Evolutionary conservation across 2,329 filamentous ascomycete species (phyloP).

Genomic region (Pseudogymnoascus sp.): DNA sequence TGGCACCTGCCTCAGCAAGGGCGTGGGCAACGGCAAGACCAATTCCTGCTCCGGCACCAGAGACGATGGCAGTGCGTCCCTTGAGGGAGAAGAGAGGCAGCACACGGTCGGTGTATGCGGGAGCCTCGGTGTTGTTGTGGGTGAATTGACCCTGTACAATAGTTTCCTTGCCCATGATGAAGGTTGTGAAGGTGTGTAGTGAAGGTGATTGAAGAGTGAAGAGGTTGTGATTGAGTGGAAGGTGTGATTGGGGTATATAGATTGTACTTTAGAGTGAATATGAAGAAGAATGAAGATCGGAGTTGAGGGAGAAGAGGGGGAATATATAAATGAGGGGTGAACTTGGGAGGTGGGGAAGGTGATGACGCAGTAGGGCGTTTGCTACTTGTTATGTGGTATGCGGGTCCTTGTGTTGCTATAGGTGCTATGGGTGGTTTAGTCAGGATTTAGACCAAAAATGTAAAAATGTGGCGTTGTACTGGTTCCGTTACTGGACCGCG

Average conservation of each 20-base stretch:
- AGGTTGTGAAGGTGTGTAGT: not conserved
- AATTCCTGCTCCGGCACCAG: constrained; percentile 63
- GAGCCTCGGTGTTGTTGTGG: constrained; percentile 47
- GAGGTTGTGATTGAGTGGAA: not conserved
- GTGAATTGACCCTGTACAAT: constrained; percentile 41
- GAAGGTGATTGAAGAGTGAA: not conserved
- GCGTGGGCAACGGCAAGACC: constrained; percentile 57
- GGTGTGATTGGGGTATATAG: not conserved
- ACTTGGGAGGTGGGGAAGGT: not conserved
- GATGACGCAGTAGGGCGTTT: not conserved
- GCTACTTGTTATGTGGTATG: not conserved
- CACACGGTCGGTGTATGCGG: constrained; percentile 42
- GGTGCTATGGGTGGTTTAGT: not conserved
- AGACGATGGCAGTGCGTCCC: constrained; percentile 62
- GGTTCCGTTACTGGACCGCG: not conserved
- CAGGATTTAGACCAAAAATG: not conserved
- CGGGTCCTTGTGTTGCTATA: too few relatives aligned
- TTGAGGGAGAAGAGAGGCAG: constrained; percentile 62
- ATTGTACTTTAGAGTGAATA: not conserved
- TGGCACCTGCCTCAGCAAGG: constrained; percentile 62
- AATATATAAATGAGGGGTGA: constrained; percentile 7
- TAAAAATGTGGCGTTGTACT: not conserved
- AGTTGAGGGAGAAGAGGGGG: not conserved
- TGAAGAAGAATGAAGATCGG: not conserved
- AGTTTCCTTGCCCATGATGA: constrained; percentile 16